These are phyloP conservation scores for Mucor mucedo DNA, from an alignment of 371 early-diverging fungal genomes.

Conservation along the genomic window DNA sequence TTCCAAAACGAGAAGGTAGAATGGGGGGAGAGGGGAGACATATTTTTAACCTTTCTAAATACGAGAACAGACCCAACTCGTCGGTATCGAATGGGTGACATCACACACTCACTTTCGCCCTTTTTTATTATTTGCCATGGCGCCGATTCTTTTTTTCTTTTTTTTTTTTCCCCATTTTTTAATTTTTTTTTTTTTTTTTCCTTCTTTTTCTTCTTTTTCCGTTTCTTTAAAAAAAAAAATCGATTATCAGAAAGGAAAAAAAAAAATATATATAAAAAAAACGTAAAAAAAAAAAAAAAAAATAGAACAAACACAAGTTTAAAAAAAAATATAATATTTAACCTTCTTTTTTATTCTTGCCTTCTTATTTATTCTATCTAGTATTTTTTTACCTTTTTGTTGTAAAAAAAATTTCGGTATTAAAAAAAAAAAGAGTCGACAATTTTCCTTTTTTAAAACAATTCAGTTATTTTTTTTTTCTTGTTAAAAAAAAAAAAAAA, in stretches of 20 bases:
- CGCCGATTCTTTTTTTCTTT: background rate
- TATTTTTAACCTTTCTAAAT: background rate
- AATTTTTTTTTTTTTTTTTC: background rate
- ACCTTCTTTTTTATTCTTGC: background rate
- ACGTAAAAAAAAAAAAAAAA: background rate
- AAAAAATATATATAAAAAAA: background rate
- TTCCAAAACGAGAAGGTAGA: background rate
- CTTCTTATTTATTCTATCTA: background rate
- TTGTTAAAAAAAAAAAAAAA: background rate
- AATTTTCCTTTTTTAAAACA: slow-evolving; percentile 3
- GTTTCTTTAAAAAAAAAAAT: slow-evolving; percentile 4
- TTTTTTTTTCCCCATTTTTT: background rate
- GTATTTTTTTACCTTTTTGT: too few species aligned
- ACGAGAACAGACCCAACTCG: background rate
- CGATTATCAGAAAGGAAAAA: background rate
- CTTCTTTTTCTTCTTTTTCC: background rate
- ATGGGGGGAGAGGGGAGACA: background rate
- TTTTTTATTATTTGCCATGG: background rate
- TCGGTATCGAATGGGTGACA: background rate
- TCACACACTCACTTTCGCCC: background rate
- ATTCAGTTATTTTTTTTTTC: background rate
- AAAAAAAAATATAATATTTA: background rate
- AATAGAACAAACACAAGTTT: too few species aligned
- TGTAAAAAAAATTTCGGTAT: background rate
- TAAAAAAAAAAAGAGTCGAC: background rate